These are phyloP conservation scores for Heimioporus sp. DNA, from an alignment of 768 basidiomycete species.

Conservation along the genomic window DNA sequence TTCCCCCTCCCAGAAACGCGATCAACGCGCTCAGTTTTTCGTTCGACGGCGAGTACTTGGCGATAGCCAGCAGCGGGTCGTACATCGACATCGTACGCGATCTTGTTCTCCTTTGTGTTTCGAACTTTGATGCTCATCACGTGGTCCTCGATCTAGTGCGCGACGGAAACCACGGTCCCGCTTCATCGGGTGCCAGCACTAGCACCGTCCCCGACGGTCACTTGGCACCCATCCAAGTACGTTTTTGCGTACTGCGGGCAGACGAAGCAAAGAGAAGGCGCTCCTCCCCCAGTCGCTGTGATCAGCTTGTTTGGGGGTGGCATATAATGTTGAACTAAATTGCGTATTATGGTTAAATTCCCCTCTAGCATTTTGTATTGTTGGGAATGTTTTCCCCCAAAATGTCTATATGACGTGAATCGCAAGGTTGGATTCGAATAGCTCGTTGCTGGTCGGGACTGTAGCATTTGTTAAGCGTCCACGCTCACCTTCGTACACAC, in stretches of 20 bases:
- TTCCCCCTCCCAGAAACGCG: constrained; percentile 46
- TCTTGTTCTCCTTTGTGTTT: neutral
- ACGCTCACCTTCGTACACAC: too few species aligned
- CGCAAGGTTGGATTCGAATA: too few species aligned
- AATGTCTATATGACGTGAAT: too few species aligned
- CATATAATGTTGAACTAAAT: constrained; percentile 25
- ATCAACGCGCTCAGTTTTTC: constrained; percentile 79
- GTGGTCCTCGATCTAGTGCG: constrained; percentile 49
- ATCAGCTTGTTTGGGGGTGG: constrained; percentile 71
- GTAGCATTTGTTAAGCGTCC: too few species aligned
- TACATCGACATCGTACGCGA: constrained; percentile 78
- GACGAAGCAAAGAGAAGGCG: constrained; percentile 62
- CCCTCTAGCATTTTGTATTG: too few species aligned
- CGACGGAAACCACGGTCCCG: constrained; percentile 72
- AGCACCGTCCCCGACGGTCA: constrained; percentile 69
- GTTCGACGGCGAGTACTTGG: constrained; percentile 79
- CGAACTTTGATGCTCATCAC: neutral
- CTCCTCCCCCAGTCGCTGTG: constrained; percentile 61
- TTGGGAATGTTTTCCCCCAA: too few species aligned
- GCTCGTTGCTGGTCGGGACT: too few species aligned
- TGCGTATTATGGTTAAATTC: too few species aligned
- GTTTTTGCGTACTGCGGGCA: constrained; percentile 83
- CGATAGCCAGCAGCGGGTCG: constrained; percentile 65
- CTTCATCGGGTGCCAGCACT: constrained; percentile 75
- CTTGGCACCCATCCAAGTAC: constrained; percentile 82